A percentile compares a stretch with the other conserved stretches of the same genome.
phyloP scores from a whole-genome alignment of 129 eudicot species.

The Smallanthus sonchifolius region DNA sequence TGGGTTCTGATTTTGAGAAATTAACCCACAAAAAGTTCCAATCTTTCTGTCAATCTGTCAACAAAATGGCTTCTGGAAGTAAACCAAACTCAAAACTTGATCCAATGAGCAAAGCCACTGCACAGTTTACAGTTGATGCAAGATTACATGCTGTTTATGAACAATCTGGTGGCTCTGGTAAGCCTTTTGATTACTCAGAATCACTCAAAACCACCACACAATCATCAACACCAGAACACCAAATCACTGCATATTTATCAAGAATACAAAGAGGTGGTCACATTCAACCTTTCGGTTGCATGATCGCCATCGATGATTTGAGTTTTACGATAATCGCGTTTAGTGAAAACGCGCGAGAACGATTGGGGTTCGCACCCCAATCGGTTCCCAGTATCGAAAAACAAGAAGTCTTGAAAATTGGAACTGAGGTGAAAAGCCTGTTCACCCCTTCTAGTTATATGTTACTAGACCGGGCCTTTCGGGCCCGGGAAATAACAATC shows the following conservation, averaged over 20 bases:
- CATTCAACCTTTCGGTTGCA: slow-evolving; percentile 88
- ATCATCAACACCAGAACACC: slow-evolving; percentile 54
- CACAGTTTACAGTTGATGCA: slow-evolving; percentile 78
- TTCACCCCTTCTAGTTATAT: slow-evolving; percentile 54
- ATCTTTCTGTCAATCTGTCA: neutral
- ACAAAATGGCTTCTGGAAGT: slow-evolving; percentile 25
- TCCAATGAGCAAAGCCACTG: slow-evolving; percentile 63
- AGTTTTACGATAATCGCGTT: slow-evolving; percentile 56
- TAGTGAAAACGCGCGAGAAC: slow-evolving; percentile 67
- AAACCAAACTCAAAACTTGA: slow-evolving; percentile 13
- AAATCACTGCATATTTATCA: slow-evolving; percentile 69
- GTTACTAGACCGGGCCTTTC: slow-evolving; percentile 58
- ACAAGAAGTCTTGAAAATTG: slow-evolving; percentile 45
- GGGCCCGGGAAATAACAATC: slow-evolving; percentile 56
- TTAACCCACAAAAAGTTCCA: no score
- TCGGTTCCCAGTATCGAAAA: slow-evolving; percentile 64
- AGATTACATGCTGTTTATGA: slow-evolving; percentile 75
- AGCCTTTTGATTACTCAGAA: slow-evolving; percentile 68
- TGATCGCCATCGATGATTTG: slow-evolving; percentile 61
- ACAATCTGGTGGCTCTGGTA: slow-evolving; percentile 70
- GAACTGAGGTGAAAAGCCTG: slow-evolving; percentile 62
- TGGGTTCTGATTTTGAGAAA: neutral
- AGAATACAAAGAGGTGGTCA: slow-evolving; percentile 83
- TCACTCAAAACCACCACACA: slow-evolving; percentile 45
- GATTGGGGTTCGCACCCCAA: slow-evolving; percentile 61